Conservation (phyloP, 352 stramenopile species). For the Vaucheria bursata region DNA sequence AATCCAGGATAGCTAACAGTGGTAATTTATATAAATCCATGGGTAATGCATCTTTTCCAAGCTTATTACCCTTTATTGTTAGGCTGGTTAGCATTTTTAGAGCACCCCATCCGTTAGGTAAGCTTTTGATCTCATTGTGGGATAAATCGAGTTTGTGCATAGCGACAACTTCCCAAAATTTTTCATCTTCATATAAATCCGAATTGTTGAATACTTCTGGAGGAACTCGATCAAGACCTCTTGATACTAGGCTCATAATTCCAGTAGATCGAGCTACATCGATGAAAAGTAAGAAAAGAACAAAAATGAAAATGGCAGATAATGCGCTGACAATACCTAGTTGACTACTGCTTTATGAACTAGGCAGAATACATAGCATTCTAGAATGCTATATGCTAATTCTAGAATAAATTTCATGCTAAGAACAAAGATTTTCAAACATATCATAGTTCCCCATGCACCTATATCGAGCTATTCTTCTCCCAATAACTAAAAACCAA, state of each 20-base stretch:
- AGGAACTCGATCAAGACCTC: conserved; percentile 18
- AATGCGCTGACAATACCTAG: too few relatives aligned
- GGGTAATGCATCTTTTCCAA: neutral
- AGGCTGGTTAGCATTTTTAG: neutral
- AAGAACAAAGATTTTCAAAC: too few relatives aligned
- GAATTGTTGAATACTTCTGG: conserved; percentile 32
- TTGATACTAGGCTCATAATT: conserved; percentile 25
- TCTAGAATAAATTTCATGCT: too few relatives aligned
- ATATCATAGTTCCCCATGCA: too few relatives aligned
- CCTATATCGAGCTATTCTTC: too few relatives aligned
- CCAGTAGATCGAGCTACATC: neutral
- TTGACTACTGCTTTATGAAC: too few relatives aligned
- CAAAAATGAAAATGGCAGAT: too few relatives aligned
- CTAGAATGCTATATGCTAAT: too few relatives aligned
- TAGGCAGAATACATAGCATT: too few relatives aligned
- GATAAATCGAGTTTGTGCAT: conserved; percentile 32
- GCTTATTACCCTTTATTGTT: neutral
- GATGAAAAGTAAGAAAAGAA: too few relatives aligned
- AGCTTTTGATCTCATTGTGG: conserved; percentile 27
- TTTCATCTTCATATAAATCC: conserved; percentile 12
- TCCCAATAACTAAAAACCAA: too few relatives aligned
- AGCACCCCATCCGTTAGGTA: conserved; percentile 2
- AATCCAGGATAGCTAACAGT: conserved; percentile 6
- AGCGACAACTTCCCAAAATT: conserved; percentile 34
- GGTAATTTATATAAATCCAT: conserved; percentile 16